Evolutionary conservation across 306 rosid species (phyloP).

Genomic region (Prunus padus): DNA sequence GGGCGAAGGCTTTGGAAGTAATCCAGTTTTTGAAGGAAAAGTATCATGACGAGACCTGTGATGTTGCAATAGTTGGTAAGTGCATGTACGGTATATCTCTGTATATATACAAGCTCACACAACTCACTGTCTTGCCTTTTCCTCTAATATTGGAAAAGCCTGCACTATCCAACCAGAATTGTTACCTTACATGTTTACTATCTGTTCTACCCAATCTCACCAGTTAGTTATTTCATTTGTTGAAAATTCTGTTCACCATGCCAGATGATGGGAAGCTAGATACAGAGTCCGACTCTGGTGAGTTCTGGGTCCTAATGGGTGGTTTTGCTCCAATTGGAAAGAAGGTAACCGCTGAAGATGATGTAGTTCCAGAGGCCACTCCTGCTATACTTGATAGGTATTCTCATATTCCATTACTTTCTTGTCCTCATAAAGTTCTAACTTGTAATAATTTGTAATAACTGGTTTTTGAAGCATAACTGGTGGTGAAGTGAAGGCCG

Average conservation of each 20-base stretch:
- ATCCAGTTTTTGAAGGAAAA: slow-evolving; percentile 92
- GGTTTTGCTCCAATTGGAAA: slow-evolving; percentile 99
- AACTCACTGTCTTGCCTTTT: neutral
- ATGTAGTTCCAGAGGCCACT: slow-evolving; percentile 73
- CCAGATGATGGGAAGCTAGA: slow-evolving; percentile 98
- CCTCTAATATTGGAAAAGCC: neutral
- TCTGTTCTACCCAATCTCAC: slow-evolving; percentile 13
- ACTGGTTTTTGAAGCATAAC: slow-evolving; percentile 57
- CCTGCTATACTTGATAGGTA: slow-evolving; percentile 91
- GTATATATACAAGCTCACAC: neutral
- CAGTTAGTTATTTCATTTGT: neutral
- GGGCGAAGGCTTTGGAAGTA: slow-evolving; percentile 97
- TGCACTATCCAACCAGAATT: slow-evolving; percentile 11
- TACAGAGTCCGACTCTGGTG: slow-evolving; percentile 98
- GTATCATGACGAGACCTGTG: slow-evolving; percentile 79
- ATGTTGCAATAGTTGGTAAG: slow-evolving; percentile 99
- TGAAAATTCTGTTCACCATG: slow-evolving; percentile 23
- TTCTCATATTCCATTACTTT: neutral
- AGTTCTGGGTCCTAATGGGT: slow-evolving; percentile 98
- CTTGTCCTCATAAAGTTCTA: neutral
- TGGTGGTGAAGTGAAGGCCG: slow-evolving; percentile 67
- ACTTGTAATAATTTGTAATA: slow-evolving; percentile 26
- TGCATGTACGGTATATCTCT: slow-evolving; percentile 8
- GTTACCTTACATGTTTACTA: slow-evolving; percentile 21
- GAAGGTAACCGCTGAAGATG: slow-evolving; percentile 82